Conservation (phyloP, 306 rosid species). For the Dalbergia cultrata region DNA sequence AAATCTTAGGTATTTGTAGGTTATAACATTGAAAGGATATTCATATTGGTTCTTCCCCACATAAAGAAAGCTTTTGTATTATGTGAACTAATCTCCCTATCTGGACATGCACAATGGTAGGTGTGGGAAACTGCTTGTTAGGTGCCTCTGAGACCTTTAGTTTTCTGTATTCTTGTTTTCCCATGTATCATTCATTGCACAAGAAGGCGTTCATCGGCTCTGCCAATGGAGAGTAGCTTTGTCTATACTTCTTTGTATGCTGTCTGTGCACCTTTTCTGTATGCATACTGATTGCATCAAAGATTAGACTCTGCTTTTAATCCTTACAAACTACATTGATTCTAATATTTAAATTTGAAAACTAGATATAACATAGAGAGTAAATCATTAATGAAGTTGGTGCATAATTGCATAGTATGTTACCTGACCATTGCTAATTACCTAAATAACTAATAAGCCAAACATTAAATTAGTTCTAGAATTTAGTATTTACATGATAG, state of each 20-base stretch:
- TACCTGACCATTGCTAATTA: conserved; percentile 24
- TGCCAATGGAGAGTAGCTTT: conserved; percentile 24
- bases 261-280: conserved; percentile 6
- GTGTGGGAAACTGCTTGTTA: not conserved
- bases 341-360: conserved; percentile 20
- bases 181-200: conserved; percentile 19
- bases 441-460: not conserved
- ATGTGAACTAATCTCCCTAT: not conserved
- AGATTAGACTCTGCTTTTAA: conserved; percentile 20
- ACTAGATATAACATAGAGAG: not conserved
- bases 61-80: conserved; percentile 31
- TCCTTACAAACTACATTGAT: not conserved
- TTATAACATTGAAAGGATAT: conserved; percentile 50
- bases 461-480: not conserved
- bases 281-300: not conserved
- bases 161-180: conserved; percentile 20
- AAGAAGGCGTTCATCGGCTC: conserved; percentile 12
- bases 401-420: not conserved
- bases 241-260: conserved; percentile 1
- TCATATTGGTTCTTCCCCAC: conserved; percentile 28
- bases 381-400: conserved; percentile 28
- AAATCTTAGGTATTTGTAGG: conserved; percentile 14
- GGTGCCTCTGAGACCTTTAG: conserved; percentile 3
- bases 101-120: not conserved
- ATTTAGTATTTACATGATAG: not conserved